Conservation (phyloP, 1,284 basidiomycete genomes). For the Rhodotorula glutinis region DNA sequence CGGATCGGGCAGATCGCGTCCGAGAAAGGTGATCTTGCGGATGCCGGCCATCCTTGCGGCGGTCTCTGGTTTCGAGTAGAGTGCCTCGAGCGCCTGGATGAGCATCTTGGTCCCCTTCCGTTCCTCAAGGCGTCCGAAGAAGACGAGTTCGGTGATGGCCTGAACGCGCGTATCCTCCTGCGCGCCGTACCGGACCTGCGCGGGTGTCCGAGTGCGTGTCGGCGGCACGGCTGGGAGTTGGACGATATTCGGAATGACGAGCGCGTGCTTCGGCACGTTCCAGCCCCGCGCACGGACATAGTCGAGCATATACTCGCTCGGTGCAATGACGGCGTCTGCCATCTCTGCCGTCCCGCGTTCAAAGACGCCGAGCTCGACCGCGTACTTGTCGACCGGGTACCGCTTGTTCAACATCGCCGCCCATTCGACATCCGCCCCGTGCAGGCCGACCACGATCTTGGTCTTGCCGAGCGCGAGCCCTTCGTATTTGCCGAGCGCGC, state of each 20-base stretch:
- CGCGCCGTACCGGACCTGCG: background rate
- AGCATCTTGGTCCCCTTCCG: conserved; percentile 36
- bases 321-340: conserved; percentile 37
- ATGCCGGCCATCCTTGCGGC: background rate
- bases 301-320: conserved; percentile 38
- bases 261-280: conserved; percentile 17
- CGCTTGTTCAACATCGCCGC: conserved; percentile 37
- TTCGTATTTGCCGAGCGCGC: conserved; percentile 24
- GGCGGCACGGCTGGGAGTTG: background rate
- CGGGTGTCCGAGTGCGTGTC: background rate
- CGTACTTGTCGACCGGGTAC: conserved; percentile 32
- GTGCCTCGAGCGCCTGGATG: conserved; percentile 24
- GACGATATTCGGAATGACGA: conserved; percentile 38
- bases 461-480: conserved; percentile 27
- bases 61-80: conserved; percentile 1
- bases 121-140: conserved; percentile 40
- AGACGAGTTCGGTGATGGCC: conserved; percentile 35
- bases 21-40: conserved; percentile 29
- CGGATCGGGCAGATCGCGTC: conserved; percentile 32
- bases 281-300: conserved; percentile 29
- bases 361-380: conserved; percentile 31
- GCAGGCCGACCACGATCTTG: conserved; percentile 35
- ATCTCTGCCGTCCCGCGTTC: conserved; percentile 33
- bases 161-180: background rate
- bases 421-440: conserved; percentile 39